Evolutionary conservation across 2,329 filamentous ascomycete species (phyloP).

Genomic region (Diaporthe humulicola): DNA sequence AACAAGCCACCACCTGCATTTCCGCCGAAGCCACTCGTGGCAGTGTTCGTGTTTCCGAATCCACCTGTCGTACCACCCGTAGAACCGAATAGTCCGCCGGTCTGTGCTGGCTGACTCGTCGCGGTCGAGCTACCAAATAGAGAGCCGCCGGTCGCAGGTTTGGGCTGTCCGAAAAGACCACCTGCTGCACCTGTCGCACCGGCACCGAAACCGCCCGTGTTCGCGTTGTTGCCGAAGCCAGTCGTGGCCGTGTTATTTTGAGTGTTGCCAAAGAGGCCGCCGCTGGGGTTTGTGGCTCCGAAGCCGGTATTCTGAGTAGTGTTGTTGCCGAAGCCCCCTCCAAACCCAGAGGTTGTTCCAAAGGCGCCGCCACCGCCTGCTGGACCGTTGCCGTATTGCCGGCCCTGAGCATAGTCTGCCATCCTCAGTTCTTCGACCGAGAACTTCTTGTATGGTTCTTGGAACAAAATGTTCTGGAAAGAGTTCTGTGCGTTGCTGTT

Average conservation of each 20-base stretch:
- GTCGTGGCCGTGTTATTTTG: conserved; percentile 52
- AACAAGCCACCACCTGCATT: conserved; percentile 50
- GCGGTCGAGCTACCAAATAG: conserved; percentile 54
- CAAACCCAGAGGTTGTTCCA: conserved; percentile 70
- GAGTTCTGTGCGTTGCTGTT: conserved; percentile 69
- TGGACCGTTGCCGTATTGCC: conserved; percentile 89
- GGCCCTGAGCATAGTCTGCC: conserved; percentile 89
- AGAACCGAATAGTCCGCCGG: conserved; percentile 56
- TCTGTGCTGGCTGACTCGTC: conserved; percentile 43
- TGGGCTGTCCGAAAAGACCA: conserved; percentile 55
- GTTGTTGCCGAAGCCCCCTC: conserved; percentile 61
- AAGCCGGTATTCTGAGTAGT: conserved; percentile 54
- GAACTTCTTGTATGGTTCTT: conserved; percentile 87
- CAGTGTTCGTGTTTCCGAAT: conserved; percentile 46
- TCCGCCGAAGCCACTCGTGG: conserved; percentile 39
- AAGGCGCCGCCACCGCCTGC: conserved; percentile 87
- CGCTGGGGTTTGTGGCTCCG: conserved; percentile 50
- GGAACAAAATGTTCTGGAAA: conserved; percentile 85
- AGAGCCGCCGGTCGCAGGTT: conserved; percentile 43
- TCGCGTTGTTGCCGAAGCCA: conserved; percentile 59
- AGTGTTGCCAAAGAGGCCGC: conserved; percentile 55
- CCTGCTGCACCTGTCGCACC: conserved; percentile 30
- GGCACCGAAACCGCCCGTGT: conserved; percentile 48
- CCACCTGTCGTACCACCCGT: conserved; percentile 42
- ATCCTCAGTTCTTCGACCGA: conserved; percentile 88